phyloP scores from a whole-genome alignment of 805 yeast genomes.

The Kluyveromyces nonfermentans region DNA sequence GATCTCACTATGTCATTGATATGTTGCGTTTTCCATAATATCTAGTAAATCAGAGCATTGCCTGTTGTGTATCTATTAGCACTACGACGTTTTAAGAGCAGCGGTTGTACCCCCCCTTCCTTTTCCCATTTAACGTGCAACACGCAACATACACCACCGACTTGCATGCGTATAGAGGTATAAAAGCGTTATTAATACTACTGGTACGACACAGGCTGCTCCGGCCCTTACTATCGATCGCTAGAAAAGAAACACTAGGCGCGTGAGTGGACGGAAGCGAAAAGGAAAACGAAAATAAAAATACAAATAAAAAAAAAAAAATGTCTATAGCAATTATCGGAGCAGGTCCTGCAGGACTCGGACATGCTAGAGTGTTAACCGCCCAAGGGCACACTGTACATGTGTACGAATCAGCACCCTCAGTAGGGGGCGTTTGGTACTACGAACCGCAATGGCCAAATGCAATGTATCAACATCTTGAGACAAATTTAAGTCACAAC shows the following conservation, averaged over 20 bases:
- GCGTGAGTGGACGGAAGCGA: too few relatives aligned
- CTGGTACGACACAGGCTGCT: too few relatives aligned
- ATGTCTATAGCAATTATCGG: conserved; percentile 55
- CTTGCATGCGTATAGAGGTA: too few relatives aligned
- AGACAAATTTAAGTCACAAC: conserved; percentile 56
- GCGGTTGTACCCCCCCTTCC: too few relatives aligned
- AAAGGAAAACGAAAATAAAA: too few relatives aligned
- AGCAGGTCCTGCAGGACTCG: conserved; percentile 70
- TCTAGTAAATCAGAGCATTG: background rate
- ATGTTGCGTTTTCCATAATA: background rate
- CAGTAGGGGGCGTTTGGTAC: conserved; percentile 80
- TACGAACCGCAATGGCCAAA: conserved; percentile 28
- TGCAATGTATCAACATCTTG: conserved; percentile 55
- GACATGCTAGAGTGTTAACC: conserved; percentile 51
- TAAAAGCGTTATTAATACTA: too few relatives aligned
- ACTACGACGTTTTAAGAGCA: too few relatives aligned
- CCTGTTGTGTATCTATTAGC: background rate
- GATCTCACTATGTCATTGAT: conserved; percentile 20
- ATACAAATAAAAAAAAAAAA: too few relatives aligned
- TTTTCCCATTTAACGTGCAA: too few relatives aligned
- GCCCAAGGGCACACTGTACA: conserved; percentile 42
- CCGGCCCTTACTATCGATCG: too few relatives aligned
- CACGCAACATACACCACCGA: too few relatives aligned
- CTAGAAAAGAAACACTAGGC: too few relatives aligned
- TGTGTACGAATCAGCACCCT: conserved; percentile 48